phyloP scores from a whole-genome alignment of 441 rosid genomes.

The Populus trichocarpa region DNA sequence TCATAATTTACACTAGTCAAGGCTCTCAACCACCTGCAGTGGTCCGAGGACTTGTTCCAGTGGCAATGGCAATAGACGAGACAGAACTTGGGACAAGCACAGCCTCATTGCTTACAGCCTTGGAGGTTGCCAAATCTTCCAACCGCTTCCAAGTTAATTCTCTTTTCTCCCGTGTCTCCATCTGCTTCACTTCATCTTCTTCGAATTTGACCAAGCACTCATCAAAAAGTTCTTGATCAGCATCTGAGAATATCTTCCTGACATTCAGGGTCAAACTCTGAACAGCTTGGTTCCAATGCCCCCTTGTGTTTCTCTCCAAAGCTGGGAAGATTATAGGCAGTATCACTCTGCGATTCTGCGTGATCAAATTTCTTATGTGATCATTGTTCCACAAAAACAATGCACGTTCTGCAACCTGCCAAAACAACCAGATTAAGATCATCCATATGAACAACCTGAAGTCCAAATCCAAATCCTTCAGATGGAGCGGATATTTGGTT shows the following conservation, averaged over 20 bases:
- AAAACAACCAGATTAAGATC: conserved; percentile 1
- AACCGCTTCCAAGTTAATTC: conserved; percentile 68
- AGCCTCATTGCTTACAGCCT: conserved; percentile 54
- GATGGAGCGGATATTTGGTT: neutral
- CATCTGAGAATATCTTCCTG: conserved; percentile 66
- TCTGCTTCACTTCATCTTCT: conserved; percentile 61
- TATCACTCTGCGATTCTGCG: conserved; percentile 56
- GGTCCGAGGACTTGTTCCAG: conserved; percentile 38
- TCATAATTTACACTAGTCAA: conserved; percentile 12
- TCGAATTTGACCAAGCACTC: conserved; percentile 63
- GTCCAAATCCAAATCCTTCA: neutral
- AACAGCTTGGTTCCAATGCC: conserved; percentile 93
- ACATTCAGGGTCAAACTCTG: conserved; percentile 83
- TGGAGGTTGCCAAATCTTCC: conserved; percentile 73
- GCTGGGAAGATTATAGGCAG: conserved; percentile 83
- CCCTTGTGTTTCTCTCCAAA: conserved; percentile 62
- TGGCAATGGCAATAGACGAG: conserved; percentile 47
- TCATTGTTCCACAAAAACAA: conserved; percentile 91
- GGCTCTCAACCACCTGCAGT: conserved; percentile 43
- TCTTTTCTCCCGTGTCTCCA: conserved; percentile 46
- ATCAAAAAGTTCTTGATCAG: conserved; percentile 64
- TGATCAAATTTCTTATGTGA: conserved; percentile 73
- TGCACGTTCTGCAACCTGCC: conserved; percentile 94
- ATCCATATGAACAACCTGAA: neutral
- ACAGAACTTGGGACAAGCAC: conserved; percentile 53